Conservation (phyloP, 495 filamentous ascomycete species). For the Penicillium paradoxum region DNA sequence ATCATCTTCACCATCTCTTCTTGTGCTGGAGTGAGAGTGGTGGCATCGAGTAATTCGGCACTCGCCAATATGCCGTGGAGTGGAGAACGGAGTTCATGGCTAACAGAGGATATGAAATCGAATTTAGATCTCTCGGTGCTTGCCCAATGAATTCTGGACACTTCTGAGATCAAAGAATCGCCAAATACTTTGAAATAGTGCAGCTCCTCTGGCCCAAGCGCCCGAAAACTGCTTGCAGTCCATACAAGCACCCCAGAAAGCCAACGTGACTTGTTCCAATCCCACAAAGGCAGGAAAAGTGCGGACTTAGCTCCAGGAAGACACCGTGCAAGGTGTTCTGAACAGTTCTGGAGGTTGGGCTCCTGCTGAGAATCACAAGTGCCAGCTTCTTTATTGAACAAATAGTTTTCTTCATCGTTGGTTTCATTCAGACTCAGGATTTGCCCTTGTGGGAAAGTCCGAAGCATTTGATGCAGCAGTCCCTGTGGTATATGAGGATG, state of each 20-base stretch:
- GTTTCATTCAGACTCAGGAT: constrained; percentile 17
- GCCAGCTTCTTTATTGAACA: background rate
- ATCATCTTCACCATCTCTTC: constrained; percentile 58
- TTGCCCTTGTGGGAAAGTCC: constrained; percentile 27
- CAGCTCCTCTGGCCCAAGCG: constrained; percentile 43
- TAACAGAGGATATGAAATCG: constrained; percentile 67
- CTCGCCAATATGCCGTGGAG: constrained; percentile 64
- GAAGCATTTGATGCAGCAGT: constrained; percentile 23
- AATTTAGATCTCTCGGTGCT: constrained; percentile 54
- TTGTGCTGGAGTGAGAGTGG: constrained; percentile 46
- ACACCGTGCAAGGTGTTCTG: constrained; percentile 7
- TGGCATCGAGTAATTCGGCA: constrained; percentile 59
- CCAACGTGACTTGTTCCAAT: constrained; percentile 57
- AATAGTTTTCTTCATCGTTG: background rate
- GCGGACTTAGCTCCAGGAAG: constrained; percentile 52
- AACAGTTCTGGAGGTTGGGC: background rate
- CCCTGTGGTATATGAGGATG: constrained; percentile 12
- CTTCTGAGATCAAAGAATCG: constrained; percentile 56
- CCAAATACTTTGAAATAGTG: constrained; percentile 55
- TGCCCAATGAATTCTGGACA: constrained; percentile 48
- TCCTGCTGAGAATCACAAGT: background rate
- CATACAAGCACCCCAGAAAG: constrained; percentile 57
- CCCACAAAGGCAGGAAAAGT: constrained; percentile 58
- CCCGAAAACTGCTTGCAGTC: constrained; percentile 44
- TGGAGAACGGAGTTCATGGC: constrained; percentile 68